Base-by-base conservation (phyloP, 1,139 yeast genomes). In the Ogataea hybrid region DNA sequence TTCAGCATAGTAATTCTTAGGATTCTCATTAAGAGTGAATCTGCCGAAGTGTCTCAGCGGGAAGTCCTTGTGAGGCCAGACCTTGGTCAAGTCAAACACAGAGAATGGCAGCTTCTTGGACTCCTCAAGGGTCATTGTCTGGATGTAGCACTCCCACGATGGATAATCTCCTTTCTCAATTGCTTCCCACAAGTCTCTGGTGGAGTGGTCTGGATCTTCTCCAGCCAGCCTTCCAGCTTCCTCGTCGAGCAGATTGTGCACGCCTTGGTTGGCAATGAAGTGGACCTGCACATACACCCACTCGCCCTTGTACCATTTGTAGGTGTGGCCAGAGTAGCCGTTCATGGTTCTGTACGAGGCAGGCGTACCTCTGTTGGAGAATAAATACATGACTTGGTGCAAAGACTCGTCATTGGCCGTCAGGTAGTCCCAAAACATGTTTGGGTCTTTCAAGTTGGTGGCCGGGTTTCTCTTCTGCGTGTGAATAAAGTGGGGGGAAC, bases 401-500 rank as follows among this genome's bases (percentile, higher is more conserved):
- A 75, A 59, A 6, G 77, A 67, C 59, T 81, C 90, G 44, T 74
- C 81, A 65, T 83, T 83, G 54, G 73, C 69, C 29, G 79, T 70
- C 52, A 76, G 64, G 62, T 78, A 83, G 63, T 83, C 90, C 90
- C 90, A 83, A 63, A 74, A 75, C 71, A 70, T 71, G 55, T 75
- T 69, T 14, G 84, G 61, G 54, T 73, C 78, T 48, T 70, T 70
- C 56, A 73, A 61, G 55, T 73, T 71, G 16, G 75, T 71, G 36
- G 68, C 68, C 4, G 81, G 81, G 62, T 72, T 69, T 62, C 92
- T 78, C 77, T 84, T 84, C 64, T 84, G 83, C n/a, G 95, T 84
- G 73, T 87, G 95, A 61, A 87, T 86, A 63, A 87, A 86, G 65
- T 82, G 82, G 39, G 95, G 95, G 72, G n/a, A 87, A 87, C 72